Evolutionary conservation across 2,329 filamentous ascomycete species (phyloP), one percentile per base, ranked within the genome.

Genomic region (Fusarium austroafricanum): DNA sequence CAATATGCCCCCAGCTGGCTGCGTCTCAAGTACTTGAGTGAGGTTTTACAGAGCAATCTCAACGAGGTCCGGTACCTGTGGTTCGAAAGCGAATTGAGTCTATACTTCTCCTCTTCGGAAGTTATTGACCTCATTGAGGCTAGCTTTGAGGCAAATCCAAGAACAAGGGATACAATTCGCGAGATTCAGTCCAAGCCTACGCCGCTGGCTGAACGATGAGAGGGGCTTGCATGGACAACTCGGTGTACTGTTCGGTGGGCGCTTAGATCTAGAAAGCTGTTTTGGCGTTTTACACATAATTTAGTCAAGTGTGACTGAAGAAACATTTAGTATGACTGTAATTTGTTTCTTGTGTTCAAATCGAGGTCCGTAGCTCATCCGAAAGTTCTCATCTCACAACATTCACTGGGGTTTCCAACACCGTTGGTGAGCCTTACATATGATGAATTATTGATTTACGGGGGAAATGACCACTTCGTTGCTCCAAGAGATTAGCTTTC

Each of bases 11-110:
- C 83, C 4, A 83, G 82, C 47, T 91, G 89, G 89, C 80, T 90
- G 59, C 83, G 88, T 47, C 81, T 91, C 61, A 87, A 90, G 76
- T 90, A 87, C 70, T 80, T 91, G 18, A 85, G 85, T 65, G 86
- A 90, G 75, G 84, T 90, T 28, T 79, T 91, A 67, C 88, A 91
- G 79, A 89, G 87, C 69, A 90, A 90, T 71, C 79, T 90, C 53
- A 85, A 85, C 65, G 89, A 90, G 65, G 85, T 91, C 56, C 83
- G 82, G 58, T 90, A 82, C 65, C 76, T 91, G 37, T 91, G 89
- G 89, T 83, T 86, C 71, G 88, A 91, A 65, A 88, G 87, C 76
- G 88, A 90, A 75, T 79, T 91, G 40, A 89, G 87, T 65, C 75
- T 90, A 37, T 89, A 90, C 75, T 90, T 90, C 70, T 82, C 84